Base-by-base conservation (phyloP, 2,329 filamentous ascomycete genomes). In the Calonectria pauciramosa region DNA sequence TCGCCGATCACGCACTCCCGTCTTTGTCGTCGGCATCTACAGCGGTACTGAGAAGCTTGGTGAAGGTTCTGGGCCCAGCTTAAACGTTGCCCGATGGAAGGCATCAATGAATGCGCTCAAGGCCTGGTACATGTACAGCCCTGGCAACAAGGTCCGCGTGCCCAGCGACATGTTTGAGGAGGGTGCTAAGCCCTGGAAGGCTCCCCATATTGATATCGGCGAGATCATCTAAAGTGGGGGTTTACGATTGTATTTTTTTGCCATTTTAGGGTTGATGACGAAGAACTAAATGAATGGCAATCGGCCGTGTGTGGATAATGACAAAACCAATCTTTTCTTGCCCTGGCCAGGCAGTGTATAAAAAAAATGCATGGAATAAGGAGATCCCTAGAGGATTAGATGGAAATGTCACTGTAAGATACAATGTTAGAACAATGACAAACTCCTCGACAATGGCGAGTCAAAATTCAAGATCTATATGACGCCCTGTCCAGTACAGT, bases 91-190 rank as follows among this genome's bases (percentile, higher is more conserved):
- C 38, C 92, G 95, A 77, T 90, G 91, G 77, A 91, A 95, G 84
- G 97, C 97, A 26, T 92, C 95, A 47, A 96, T 97, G 82, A 93
- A 94, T 76, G 93, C 96, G 23, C 89, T 99, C 82, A 98, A 98
- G 89, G 90, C 93, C 8, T 99, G 97, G 97, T 99, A 99, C 86
- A 89, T 99, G 68, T 99, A 99, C 88, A 96, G 93, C 84, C 96
- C 97, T 34, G 88, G 90, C 71, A 86, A 89, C 79, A 86, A 91
- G 77, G 90, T 92, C 65, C 89, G 90, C 72, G 88, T 95, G 75
- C 94, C 94, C 30, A 95, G 93, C 82, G 92, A 94, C 77, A 93
- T 91, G 87, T 89, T 94, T 78, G 88, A 89, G 69, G 88, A 91
- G 76, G 89, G 88, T 60, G 91, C 92, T 54, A 87, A 87, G 80